A percentile compares a stretch with the other conserved stretches of the same genome.
Conservation (phyloP, 2,329 filamentous ascomycete genomes). For the Botrytis byssoidea region DNA sequence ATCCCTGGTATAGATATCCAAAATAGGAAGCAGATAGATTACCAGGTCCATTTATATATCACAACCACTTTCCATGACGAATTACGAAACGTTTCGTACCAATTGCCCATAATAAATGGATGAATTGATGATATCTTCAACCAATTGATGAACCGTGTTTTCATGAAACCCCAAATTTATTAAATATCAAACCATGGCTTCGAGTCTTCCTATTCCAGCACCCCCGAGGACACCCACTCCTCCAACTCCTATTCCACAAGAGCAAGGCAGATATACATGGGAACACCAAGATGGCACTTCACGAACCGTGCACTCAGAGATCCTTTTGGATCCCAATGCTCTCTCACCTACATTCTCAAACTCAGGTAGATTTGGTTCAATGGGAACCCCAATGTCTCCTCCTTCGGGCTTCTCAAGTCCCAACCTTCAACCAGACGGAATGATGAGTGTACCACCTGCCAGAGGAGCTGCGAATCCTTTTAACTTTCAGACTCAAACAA, state of each 20-base stretch:
- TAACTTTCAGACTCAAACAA: constrained; percentile 86
- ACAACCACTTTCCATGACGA: constrained; percentile 16
- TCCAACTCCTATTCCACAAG: constrained; percentile 50
- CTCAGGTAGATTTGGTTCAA: constrained; percentile 37
- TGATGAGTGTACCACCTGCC: constrained; percentile 35
- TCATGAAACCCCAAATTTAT: constrained; percentile 5
- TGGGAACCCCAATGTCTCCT: constrained; percentile 36
- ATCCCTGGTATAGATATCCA: background rate
- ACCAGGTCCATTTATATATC: constrained; percentile 21
- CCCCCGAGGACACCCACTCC: constrained; percentile 65
- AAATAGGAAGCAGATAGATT: constrained; percentile 19
- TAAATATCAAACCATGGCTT: constrained; percentile 50
- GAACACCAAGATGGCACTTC: constrained; percentile 22
- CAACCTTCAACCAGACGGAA: constrained; percentile 33
- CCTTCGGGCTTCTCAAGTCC: constrained; percentile 31
- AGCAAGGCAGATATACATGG: constrained; percentile 23
- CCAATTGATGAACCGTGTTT: constrained; percentile 12
- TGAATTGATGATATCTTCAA: constrained; percentile 1
- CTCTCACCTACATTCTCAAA: constrained; percentile 45
- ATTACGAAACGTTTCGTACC: constrained; percentile 3
- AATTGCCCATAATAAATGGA: constrained; percentile 5
- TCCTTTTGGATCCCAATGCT: constrained; percentile 45
- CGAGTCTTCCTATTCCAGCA: constrained; percentile 54
- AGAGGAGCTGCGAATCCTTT: constrained; percentile 64
- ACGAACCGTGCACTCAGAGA: constrained; percentile 34